Evolutionary conservation across 2,329 filamentous ascomycete species (phyloP).

Genomic region (Xylaria sp.): DNA sequence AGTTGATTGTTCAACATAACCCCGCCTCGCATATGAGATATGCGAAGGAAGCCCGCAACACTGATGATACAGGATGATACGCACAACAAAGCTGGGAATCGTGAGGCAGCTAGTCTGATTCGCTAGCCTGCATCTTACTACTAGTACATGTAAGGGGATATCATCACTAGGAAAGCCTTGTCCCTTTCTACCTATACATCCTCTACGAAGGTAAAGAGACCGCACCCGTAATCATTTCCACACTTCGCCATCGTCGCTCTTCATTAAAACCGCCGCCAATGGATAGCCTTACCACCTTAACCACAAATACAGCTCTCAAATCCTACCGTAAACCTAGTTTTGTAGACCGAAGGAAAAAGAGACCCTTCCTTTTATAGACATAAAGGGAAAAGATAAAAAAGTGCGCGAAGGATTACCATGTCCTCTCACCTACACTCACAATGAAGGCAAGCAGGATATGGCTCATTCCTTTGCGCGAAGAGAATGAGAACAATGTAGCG

Average conservation of each 20-base stretch:
- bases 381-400: not conserved
- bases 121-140: conserved; percentile 16
- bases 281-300: conserved; percentile 6
- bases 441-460: not conserved
- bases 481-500: not conserved
- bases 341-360: conserved; percentile 5
- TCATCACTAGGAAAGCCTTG: not conserved
- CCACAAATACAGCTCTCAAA: conserved; percentile 13
- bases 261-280: conserved; percentile 25
- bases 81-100: not conserved
- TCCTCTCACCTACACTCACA: not conserved
- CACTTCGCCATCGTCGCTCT: conserved; percentile 27
- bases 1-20: too few relatives aligned
- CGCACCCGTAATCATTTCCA: not conserved
- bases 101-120: not conserved
- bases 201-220: not conserved
- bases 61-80: not conserved
- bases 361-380: conserved; percentile 1
- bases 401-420: not conserved
- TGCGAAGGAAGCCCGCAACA: not conserved
- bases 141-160: conserved; percentile 20
- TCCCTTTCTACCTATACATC: conserved; percentile 3
- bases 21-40: too few relatives aligned
- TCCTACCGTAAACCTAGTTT: conserved; percentile 15
- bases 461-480: not conserved